These are phyloP conservation scores for Claviceps africana DNA, from an alignment of 2,329 filamentous ascomycete genomes.

Conservation along the genomic window DNA sequence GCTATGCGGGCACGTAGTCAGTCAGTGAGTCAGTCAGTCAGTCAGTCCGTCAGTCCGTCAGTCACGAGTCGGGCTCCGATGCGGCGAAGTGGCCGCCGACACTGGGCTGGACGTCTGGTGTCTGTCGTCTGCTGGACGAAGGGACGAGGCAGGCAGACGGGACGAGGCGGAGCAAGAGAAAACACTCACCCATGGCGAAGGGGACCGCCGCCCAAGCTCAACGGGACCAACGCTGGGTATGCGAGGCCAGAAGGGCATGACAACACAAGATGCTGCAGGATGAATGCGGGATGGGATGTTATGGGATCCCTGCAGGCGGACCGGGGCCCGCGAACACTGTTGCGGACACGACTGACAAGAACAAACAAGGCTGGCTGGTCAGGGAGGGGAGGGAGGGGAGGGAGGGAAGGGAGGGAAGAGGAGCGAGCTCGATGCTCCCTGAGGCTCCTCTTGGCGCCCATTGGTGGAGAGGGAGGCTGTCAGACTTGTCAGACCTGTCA, in stretches of 20 bases:
- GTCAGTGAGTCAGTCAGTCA: no score
- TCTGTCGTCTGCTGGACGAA: no score
- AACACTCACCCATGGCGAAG: slow-evolving; percentile 15
- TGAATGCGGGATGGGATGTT: background rate
- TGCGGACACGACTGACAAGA: background rate
- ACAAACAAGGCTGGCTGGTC: background rate
- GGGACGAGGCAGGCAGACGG: no score
- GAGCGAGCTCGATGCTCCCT: background rate
- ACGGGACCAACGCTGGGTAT: slow-evolving; percentile 9
- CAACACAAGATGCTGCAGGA: background rate
- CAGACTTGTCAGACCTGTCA: no score
- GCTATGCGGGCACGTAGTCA: slow-evolving; percentile 21
- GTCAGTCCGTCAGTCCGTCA: no score
- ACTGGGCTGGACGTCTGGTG: background rate
- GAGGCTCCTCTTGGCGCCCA: background rate
- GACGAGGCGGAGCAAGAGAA: background rate
- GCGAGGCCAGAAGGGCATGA: slow-evolving; percentile 7
- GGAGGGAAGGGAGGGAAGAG: no score
- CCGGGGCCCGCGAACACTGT: background rate
- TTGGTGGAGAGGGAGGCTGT: no score
- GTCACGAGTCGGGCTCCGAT: slow-evolving; percentile 1
- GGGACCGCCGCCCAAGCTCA: slow-evolving; percentile 11
- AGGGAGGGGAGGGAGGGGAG: no score
- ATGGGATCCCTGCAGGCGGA: background rate
- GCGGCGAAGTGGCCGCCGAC: background rate